Evolutionary conservation across 164 flowering plant genomes (phyloP).

Genomic region (Sextonia rubra): DNA sequence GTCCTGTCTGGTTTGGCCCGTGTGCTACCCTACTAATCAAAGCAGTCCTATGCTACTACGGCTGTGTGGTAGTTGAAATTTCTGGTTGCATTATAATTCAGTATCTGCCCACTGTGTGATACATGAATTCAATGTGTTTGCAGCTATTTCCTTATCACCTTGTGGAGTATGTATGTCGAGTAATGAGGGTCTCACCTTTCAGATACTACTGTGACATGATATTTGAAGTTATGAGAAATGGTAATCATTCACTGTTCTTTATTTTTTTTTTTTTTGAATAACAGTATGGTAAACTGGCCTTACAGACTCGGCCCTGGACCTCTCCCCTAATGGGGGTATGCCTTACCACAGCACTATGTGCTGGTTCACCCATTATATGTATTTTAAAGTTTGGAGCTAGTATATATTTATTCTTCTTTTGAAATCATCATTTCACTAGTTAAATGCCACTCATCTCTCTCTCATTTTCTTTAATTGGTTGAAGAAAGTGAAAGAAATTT

Average conservation of each 20-base stretch:
- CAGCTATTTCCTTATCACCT: conserved; percentile 99
- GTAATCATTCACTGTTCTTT: conserved; percentile 32
- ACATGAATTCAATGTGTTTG: conserved; percentile 21
- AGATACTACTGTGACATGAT: conserved; percentile 98
- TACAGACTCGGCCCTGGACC: no score
- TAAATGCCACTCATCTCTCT: not conserved
- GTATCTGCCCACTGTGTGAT: not conserved
- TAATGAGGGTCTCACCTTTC: conserved; percentile 96
- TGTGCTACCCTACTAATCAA: no score
- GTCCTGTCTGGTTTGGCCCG: no score
- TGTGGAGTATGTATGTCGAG: conserved; percentile 95
- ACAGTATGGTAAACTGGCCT: not conserved
- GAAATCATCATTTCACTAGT: no score
- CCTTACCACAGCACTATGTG: no score
- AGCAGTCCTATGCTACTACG: not conserved
- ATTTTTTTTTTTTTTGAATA: no score
- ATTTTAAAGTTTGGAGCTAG: no score
- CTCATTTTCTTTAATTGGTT: not conserved
- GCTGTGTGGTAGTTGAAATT: not conserved
- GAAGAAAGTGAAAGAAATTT: not conserved
- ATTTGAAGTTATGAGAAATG: conserved; percentile 97
- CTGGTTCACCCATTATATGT: no score
- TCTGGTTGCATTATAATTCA: not conserved
- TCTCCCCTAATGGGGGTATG: no score
- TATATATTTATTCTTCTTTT: no score